Conservation (phyloP, 164 flowering plant genomes). For the Umbellularia californica region DNA sequence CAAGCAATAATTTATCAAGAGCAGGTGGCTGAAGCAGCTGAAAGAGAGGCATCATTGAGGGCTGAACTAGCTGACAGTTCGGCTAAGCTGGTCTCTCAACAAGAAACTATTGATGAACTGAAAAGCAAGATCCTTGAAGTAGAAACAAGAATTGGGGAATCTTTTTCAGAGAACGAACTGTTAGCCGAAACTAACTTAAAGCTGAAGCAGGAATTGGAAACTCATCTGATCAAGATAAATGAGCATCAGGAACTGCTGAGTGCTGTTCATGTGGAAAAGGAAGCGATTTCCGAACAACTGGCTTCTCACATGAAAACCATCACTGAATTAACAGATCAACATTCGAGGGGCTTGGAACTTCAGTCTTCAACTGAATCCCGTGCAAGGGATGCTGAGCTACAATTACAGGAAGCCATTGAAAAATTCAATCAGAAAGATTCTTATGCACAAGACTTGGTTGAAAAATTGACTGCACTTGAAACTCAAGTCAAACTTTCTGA, state of each 20-base stretch:
- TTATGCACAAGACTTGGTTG: conserved; percentile 58
- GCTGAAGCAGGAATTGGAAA: conserved; percentile 33
- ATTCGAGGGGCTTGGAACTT: conserved; percentile 46
- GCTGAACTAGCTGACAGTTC: conserved; percentile 46
- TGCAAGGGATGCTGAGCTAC: conserved; percentile 35
- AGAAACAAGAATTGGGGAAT: conserved; percentile 50
- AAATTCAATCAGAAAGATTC: conserved; percentile 34
- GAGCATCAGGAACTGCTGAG: conserved; percentile 61
- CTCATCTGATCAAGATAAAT: conserved; percentile 32
- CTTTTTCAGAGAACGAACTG: conserved; percentile 57
- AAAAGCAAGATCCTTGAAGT: conserved; percentile 42
- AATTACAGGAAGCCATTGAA: conserved; percentile 43
- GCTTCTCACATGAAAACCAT: conserved; percentile 48
- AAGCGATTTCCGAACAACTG: conserved; percentile 43
- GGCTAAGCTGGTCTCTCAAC: conserved; percentile 37
- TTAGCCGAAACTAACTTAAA: conserved; percentile 62
- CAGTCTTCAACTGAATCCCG: conserved; percentile 45
- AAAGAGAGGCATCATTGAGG: conserved; percentile 38
- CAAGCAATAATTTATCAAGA: conserved; percentile 38
- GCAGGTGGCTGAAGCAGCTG: conserved; percentile 39
- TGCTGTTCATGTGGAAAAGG: conserved; percentile 51
- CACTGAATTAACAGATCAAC: conserved; percentile 54
- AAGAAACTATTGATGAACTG: conserved; percentile 51
- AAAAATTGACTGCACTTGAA: conserved; percentile 45
- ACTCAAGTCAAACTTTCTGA: conserved; percentile 34